Conservation (phyloP, 345 rosid species). For the Luvunga scandens region DNA sequence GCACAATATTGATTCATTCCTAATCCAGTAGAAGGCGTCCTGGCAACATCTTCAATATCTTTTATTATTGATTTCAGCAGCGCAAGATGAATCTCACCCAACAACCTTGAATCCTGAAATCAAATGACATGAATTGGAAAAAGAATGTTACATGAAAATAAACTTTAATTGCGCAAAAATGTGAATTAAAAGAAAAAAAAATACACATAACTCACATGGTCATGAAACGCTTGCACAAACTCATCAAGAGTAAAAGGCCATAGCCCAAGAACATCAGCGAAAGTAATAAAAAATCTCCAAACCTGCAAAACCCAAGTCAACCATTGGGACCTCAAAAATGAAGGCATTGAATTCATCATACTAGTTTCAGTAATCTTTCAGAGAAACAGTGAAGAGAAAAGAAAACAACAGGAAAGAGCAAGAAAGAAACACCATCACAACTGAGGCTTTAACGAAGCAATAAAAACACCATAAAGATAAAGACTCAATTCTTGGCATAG, state of each 20-base stretch:
- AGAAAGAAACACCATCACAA: too few relatives aligned
- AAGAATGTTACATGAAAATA: slow-evolving; percentile 6
- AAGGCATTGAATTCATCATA: slow-evolving; percentile 8
- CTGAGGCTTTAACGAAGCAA: neutral
- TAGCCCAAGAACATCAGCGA: slow-evolving; percentile 87
- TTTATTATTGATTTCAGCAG: slow-evolving; percentile 73
- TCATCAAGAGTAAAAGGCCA: slow-evolving; percentile 99
- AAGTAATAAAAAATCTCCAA: slow-evolving; percentile 87
- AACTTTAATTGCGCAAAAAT: slow-evolving; percentile 1
- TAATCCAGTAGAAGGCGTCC: slow-evolving; percentile 79
- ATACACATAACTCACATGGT: slow-evolving; percentile 61
- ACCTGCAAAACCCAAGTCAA: slow-evolving; percentile 55
- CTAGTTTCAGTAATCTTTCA: neutral
- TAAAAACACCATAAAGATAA: neutral
- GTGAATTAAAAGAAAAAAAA: slow-evolving; percentile 2
- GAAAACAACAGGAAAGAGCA: too few relatives aligned
- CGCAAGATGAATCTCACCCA: slow-evolving; percentile 89
- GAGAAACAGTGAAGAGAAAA: too few relatives aligned
- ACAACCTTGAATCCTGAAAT: slow-evolving; percentile 88
- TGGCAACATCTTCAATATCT: slow-evolving; percentile 93
- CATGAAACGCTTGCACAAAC: slow-evolving; percentile 97
- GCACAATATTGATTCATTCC: slow-evolving; percentile 75
- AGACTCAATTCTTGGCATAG: neutral
- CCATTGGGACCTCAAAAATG: slow-evolving; percentile 16
- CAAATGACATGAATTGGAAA: slow-evolving; percentile 13